phyloP scores from a whole-genome alignment of 2,329 filamentous ascomycete genomes.

The Zelopaecilomyces penicillatus region DNA sequence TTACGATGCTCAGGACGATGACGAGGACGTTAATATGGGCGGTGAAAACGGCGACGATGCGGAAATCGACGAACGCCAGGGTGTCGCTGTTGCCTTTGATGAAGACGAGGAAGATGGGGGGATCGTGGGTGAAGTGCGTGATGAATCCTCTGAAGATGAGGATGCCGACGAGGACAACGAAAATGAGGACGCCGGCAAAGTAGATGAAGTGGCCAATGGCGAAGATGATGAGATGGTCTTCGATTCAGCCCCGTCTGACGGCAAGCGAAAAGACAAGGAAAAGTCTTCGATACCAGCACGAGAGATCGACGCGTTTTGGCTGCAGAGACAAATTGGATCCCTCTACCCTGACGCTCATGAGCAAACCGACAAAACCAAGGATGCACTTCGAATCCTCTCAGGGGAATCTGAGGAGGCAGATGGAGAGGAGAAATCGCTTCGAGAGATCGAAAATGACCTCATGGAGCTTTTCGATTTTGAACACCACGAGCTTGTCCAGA shows the following conservation, averaged over 20 bases:
- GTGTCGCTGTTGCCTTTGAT: constrained; percentile 95
- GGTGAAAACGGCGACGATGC: constrained; percentile 55
- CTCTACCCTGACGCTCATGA: constrained; percentile 87
- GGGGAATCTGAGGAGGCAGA: constrained; percentile 61
- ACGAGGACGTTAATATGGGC: constrained; percentile 73
- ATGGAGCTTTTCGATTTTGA: constrained; percentile 99
- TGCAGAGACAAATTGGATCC: constrained; percentile 83
- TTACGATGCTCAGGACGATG: constrained; percentile 92
- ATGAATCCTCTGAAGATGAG: constrained; percentile 78
- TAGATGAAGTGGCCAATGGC: constrained; percentile 45
- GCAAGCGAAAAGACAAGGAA: constrained; percentile 40
- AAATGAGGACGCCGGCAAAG: constrained; percentile 44
- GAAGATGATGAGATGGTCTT: constrained; percentile 80
- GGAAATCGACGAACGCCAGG: constrained; percentile 88
- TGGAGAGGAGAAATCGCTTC: constrained; percentile 73
- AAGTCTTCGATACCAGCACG: constrained; percentile 65
- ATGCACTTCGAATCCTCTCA: constrained; percentile 74
- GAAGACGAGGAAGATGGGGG: constrained; percentile 75
- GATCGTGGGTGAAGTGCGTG: constrained; percentile 76
- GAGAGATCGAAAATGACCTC: constrained; percentile 94
- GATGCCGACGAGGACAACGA: constrained; percentile 56
- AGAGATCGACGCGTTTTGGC: constrained; percentile 95
- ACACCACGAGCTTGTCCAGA: constrained; percentile 84
- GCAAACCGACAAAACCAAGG: constrained; percentile 84
- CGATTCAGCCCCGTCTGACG: constrained; percentile 51